Conservation (phyloP, 768 basidiomycete genomes). For the Lyophyllum decastes region DNA sequence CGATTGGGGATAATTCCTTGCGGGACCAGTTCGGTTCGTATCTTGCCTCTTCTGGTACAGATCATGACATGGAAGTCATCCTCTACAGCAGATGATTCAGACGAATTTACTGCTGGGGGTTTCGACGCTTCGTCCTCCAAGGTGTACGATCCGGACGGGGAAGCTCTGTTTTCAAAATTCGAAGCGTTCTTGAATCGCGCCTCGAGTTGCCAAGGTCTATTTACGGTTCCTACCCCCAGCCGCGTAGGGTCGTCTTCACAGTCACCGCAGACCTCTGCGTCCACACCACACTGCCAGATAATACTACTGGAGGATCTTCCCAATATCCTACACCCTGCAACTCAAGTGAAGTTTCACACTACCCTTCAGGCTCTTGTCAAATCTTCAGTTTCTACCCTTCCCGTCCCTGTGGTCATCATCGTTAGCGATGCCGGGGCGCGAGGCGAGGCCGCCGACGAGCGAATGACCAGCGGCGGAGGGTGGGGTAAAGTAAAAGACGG, state of each 20-base stretch:
- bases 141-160: constrained; percentile 33
- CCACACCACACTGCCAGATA: constrained; percentile 45
- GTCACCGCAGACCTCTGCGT: constrained; percentile 10
- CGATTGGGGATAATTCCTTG: constrained; percentile 51
- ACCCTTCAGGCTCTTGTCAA: constrained; percentile 59
- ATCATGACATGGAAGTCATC: neutral
- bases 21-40: constrained; percentile 19
- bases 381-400: constrained; percentile 30
- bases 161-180: constrained; percentile 66
- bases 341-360: constrained; percentile 72
- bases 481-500: constrained; percentile 48
- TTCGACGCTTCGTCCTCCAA: constrained; percentile 4
- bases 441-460: constrained; percentile 62
- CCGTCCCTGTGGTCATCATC: constrained; percentile 77
- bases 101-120: neutral
- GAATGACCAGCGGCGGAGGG: constrained; percentile 37
- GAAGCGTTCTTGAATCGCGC: constrained; percentile 75
- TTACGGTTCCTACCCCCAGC: constrained; percentile 23
- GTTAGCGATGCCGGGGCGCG: constrained; percentile 82
- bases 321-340: constrained; percentile 77
- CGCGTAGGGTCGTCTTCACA: constrained; percentile 9
- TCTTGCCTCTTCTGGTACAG: neutral
- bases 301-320: constrained; percentile 91
- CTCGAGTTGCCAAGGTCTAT: constrained; percentile 57
- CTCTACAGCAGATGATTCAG: neutral